Conservation (phyloP, 768 basidiomycete species). For the Zangia roseola region DNA sequence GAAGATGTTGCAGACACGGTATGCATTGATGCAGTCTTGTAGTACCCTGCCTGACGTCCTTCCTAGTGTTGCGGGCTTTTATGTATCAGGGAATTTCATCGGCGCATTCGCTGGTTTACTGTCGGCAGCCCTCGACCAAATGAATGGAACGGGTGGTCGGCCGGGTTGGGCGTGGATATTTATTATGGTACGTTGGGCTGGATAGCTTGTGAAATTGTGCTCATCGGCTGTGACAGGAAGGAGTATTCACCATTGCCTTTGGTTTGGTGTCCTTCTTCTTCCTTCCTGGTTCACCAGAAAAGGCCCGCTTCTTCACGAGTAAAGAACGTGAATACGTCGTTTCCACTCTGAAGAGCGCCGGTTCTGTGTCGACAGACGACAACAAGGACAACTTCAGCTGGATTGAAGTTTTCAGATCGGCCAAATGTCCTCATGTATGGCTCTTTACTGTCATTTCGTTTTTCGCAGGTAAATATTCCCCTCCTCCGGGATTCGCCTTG, state of each 20-base stretch:
- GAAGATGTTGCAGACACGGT: slow-evolving; percentile 25
- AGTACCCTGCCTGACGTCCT: not conserved
- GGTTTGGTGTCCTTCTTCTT: slow-evolving; percentile 51
- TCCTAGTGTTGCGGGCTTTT: slow-evolving; percentile 38
- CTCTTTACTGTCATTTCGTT: slow-evolving; percentile 51
- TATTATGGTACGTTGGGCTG: slow-evolving; percentile 39
- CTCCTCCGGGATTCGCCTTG: not conserved
- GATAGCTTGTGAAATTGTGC: not conserved
- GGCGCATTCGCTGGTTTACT: slow-evolving; percentile 66
- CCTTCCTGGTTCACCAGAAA: slow-evolving; percentile 43
- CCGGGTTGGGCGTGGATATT: slow-evolving; percentile 67
- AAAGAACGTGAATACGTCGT: slow-evolving; percentile 50
- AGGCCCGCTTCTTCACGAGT: slow-evolving; percentile 48
- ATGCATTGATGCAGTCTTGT: not conserved
- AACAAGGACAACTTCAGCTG: slow-evolving; percentile 51
- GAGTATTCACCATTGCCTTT: slow-evolving; percentile 59
- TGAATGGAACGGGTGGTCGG: slow-evolving; percentile 50
- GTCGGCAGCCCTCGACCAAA: slow-evolving; percentile 54
- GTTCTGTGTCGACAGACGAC: slow-evolving; percentile 40
- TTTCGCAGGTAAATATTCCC: slow-evolving; percentile 43
- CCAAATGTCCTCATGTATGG: slow-evolving; percentile 54
- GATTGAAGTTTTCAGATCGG: slow-evolving; percentile 50
- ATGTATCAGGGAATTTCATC: slow-evolving; percentile 47
- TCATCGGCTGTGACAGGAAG: slow-evolving; percentile 40
- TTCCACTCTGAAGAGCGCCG: slow-evolving; percentile 18